These are phyloP conservation scores for Aspergillus cavernicola DNA, from an alignment of 495 filamentous ascomycete species.

Conservation along the genomic window DNA sequence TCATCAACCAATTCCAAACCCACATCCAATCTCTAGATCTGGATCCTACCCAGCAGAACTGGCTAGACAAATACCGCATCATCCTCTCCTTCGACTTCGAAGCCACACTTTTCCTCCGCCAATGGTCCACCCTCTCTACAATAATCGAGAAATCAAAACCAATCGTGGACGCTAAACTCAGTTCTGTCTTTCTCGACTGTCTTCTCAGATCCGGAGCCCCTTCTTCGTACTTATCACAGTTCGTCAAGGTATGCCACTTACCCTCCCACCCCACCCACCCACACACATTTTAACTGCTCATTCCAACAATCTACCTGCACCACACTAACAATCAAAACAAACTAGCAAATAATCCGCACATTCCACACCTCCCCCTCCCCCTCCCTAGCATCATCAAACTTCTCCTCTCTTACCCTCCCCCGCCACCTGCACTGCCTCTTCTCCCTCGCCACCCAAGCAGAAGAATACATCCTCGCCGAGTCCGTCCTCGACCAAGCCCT, in stretches of 20 bases:
- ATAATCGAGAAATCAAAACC: conserved; percentile 52
- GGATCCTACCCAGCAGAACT: conserved; percentile 17
- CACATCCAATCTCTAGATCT: conserved; percentile 16
- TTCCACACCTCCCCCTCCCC: conserved; percentile 16
- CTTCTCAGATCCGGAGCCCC: conserved; percentile 55
- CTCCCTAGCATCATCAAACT: conserved; percentile 1
- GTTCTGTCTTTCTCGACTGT: conserved; percentile 48
- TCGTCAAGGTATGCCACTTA: conserved; percentile 18
- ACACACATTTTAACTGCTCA: too few relatives aligned
- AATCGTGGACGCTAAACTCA: conserved; percentile 11
- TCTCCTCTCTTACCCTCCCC: conserved; percentile 44
- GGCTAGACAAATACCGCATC: conserved; percentile 56
- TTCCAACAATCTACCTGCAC: too few relatives aligned
- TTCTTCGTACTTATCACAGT: conserved; percentile 31
- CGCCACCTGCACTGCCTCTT: conserved; percentile 74
- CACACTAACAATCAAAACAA: neutral
- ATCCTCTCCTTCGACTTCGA: conserved; percentile 74
- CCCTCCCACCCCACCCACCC: neutral
- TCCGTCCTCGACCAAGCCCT: conserved; percentile 47
- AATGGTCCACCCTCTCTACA: conserved; percentile 61
- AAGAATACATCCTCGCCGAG: conserved; percentile 21
- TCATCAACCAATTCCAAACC: conserved; percentile 53
- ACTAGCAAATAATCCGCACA: conserved; percentile 17
- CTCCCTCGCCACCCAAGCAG: conserved; percentile 50
- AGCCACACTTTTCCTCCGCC: conserved; percentile 59